Conservation (phyloP, 2,329 filamentous ascomycete species). For the Paracorniculantispora psalliotae region DNA sequence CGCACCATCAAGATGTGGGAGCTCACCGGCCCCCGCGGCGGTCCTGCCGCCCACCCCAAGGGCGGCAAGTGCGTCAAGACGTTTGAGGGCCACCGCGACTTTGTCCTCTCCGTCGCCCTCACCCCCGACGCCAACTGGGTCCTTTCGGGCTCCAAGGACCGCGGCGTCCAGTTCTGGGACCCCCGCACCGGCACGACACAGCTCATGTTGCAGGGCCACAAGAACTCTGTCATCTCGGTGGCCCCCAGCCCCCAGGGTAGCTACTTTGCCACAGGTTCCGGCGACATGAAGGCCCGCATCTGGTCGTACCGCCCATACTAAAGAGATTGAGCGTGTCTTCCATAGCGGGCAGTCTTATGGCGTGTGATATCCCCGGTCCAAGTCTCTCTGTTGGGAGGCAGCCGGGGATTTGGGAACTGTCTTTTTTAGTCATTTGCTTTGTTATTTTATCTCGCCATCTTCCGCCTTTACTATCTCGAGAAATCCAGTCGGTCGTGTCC, state of each 20-base stretch:
- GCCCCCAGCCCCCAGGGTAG: conserved; percentile 84
- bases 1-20: conserved; percentile 99
- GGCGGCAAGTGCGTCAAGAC: conserved; percentile 92
- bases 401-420: conserved; percentile 8
- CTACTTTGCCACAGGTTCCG: conserved; percentile 92
- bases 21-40: conserved; percentile 66
- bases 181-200: conserved; percentile 88
- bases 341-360: neutral
- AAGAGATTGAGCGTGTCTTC: conserved; percentile 15
- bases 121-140: conserved; percentile 95
- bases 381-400: no score
- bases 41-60: conserved; percentile 64
- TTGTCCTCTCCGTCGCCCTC: conserved; percentile 90
- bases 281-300: conserved; percentile 95
- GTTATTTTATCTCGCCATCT: neutral
- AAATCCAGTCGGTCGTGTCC: neutral
- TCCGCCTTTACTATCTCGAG: neutral
- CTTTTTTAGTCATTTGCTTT: neutral
- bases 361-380: neutral
- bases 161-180: conserved; percentile 98
- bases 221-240: conserved; percentile 97
- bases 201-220: conserved; percentile 97
- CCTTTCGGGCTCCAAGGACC: conserved; percentile 93
- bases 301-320: conserved; percentile 72
- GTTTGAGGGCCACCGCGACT: conserved; percentile 97